A percentile compares a stretch with the other conserved stretches of the same genome.
phyloP scores from a whole-genome alignment of 2,329 filamentous ascomycete species.

The Bretziella fagacearum region DNA sequence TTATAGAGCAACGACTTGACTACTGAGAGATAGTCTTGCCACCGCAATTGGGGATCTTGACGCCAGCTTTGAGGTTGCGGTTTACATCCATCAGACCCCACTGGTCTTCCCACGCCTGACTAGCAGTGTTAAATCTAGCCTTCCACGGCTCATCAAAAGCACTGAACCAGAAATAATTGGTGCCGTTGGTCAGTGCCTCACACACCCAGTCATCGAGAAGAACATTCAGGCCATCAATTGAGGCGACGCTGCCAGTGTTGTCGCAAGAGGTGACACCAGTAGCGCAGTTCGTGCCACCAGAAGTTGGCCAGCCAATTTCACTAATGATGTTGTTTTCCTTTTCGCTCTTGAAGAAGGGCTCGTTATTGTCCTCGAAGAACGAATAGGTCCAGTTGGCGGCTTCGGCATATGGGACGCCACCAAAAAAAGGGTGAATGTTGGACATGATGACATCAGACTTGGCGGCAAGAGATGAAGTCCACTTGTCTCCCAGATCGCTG shows the following conservation, averaged over 20 bases:
- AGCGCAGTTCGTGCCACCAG: slow-evolving; percentile 59
- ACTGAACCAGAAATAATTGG: slow-evolving; percentile 94
- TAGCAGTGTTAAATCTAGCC: slow-evolving; percentile 47
- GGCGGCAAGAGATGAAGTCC: slow-evolving; percentile 51
- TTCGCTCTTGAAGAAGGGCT: slow-evolving; percentile 45
- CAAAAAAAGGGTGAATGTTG: slow-evolving; percentile 94
- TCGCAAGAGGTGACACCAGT: slow-evolving; percentile 33
- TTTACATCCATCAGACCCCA: slow-evolving; percentile 84
- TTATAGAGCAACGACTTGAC: not conserved
- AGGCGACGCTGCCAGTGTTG: slow-evolving; percentile 49
- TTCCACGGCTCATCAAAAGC: slow-evolving; percentile 98
- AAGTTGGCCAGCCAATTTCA: slow-evolving; percentile 81
- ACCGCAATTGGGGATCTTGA: slow-evolving; percentile 75
- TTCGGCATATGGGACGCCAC: slow-evolving; percentile 48
- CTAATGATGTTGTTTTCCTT: slow-evolving; percentile 59
- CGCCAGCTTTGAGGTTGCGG: slow-evolving; percentile 64
- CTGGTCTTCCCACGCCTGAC: slow-evolving; percentile 79
- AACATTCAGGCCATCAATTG: slow-evolving; percentile 63
- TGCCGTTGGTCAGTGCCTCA: slow-evolving; percentile 58
- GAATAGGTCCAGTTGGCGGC: slow-evolving; percentile 66
- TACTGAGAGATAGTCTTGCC: slow-evolving; percentile 45
- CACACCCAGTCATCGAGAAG: slow-evolving; percentile 82
- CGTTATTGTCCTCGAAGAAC: slow-evolving; percentile 64
- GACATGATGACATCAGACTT: slow-evolving; percentile 82
- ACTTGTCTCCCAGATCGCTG: slow-evolving; percentile 77